Base-by-base conservation (phyloP, 2,329 filamentous ascomycete species). In the Sporothrix phasma region DNA sequence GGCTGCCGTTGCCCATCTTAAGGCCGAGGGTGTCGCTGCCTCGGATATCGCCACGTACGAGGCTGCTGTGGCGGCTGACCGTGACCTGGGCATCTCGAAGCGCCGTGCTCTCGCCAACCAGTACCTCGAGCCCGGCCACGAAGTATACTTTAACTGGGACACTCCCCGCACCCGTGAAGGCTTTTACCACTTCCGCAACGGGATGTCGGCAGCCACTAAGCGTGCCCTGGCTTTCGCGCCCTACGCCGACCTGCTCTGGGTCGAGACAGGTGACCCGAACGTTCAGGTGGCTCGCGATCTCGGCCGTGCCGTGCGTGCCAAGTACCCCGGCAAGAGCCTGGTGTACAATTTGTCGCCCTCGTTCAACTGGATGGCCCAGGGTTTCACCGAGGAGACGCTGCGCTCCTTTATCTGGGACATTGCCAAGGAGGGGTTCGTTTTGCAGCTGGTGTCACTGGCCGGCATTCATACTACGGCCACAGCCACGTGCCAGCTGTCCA, bases 341-440 rank as follows among this genome's bases (percentile, higher is more conserved):
- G 93, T 97, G 0, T 99, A 99, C 79, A 99, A 99, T 78, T 83
- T 99, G 1, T 92, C 88, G 4, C 94, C 94, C 0, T 96, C 90
- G 8, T 99, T 99, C 83, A 97, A 99, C 81, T 99, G 94, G 94
- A 94, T 95, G 85, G 86, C 86, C 11, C 92, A 97, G 73, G 94
- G 93, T 34, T 99, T 97, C 77, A 88, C 84, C 3, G 86, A 92
- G 68, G 86, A 85, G 66, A 88, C 88, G 5, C 82, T 99, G 63
- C 91, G 89, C 77, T 91, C 85, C 5, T 99, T 99, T 75, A 89
- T 99, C 70, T 97, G 93, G 93, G 93, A 97, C 74, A 85, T 99
- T 68, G 94, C 92, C 8, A 86, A 87, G 73, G 89, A 97, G 71
- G 93, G 93, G 66, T 93, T 87, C 73, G 85, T 85, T 10, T 76